Base-by-base conservation (phyloP, 176 grass and related monocot genomes). In the Sorghum bicolor region DNA sequence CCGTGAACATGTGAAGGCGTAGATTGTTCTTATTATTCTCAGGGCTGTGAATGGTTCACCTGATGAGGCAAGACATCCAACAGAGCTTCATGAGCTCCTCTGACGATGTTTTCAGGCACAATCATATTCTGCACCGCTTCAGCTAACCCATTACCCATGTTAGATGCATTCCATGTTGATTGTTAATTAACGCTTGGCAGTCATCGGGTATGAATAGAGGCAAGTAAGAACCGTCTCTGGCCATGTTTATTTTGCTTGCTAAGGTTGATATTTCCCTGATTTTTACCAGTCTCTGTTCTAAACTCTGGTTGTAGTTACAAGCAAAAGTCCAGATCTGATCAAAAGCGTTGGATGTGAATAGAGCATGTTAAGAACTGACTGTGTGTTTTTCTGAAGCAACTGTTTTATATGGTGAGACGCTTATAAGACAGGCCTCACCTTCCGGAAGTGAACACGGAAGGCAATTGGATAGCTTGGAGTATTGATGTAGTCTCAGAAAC, bases 1-100 rank as follows among this genome's bases (percentile, higher is more conserved):
- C 16, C 87, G 91, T 4, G 93, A 95, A 83, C 44, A 90, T 61
- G 82, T 95, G 10, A 86, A 72, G 74, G 55, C 83, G 5, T 86
- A 82, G 83, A 29, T 29, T 41, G n/a, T 36, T n/a, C n/a, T n/a
- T 66, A 52, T 33, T 19, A 0, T 77, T 64, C 31, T 89, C 28
- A 30, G 20, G 15, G 50, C 50, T 7, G 50, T 6, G 15, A 74
- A 47, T 44, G 9, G 9, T 25, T 33, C 13, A 8, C 17, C 14
- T 4, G 22, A 50, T 67, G 36, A 38, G 19, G 19, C 64, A 69
- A 70, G 47, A 38, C 19, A 3, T 19, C 10, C 29, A n/a, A 20
- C 25, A 36, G 6, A 76, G 7, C 17, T 52, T 52, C 52, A n/a
- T n/a, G n/a, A n/a, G n/a, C n/a, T n/a, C 20, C 20, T 57, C 52